Evolutionary conservation across 306 rosid genomes (phyloP).

Genomic region (Medicago truncatula): DNA sequence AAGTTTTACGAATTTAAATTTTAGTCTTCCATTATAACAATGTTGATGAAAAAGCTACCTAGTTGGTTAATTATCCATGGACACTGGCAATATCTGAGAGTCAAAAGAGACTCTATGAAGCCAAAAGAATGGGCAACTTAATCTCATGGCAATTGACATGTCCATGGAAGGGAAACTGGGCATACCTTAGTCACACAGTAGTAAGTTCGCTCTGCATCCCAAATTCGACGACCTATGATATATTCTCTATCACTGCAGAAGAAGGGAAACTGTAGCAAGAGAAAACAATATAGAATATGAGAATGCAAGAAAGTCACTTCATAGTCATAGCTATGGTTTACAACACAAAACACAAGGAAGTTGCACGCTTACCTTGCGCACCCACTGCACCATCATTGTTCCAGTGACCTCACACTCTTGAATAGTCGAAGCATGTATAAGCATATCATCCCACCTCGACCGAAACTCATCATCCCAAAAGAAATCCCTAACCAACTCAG

Average conservation of each 20-base stretch:
- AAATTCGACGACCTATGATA: slow-evolving; percentile 69
- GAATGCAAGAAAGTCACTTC: slow-evolving; percentile 26
- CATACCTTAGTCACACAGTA: slow-evolving; percentile 74
- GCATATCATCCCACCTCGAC: slow-evolving; percentile 65
- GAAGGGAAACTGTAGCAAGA: slow-evolving; percentile 65
- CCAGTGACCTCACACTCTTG: slow-evolving; percentile 53
- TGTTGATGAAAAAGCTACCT: slow-evolving; percentile 10
- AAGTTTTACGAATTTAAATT: background rate
- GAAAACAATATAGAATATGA: slow-evolving; percentile 28
- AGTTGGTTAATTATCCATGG: background rate
- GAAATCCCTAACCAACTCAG: slow-evolving; percentile 63
- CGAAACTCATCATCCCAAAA: slow-evolving; percentile 66
- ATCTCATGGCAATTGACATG: too few species aligned
- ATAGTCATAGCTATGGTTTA: background rate
- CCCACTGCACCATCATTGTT: slow-evolving; percentile 63
- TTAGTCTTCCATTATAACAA: background rate
- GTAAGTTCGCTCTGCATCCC: slow-evolving; percentile 57
- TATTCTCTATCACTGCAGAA: slow-evolving; percentile 76
- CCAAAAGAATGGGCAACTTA: too few species aligned
- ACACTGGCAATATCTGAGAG: background rate
- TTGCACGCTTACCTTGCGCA: slow-evolving; percentile 55
- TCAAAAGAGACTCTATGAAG: background rate
- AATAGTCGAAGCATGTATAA: slow-evolving; percentile 43
- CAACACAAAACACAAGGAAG: background rate
- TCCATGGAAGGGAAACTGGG: too few species aligned